Conservation (phyloP, 352 stramenopile species). For the Porosira glacialis region DNA sequence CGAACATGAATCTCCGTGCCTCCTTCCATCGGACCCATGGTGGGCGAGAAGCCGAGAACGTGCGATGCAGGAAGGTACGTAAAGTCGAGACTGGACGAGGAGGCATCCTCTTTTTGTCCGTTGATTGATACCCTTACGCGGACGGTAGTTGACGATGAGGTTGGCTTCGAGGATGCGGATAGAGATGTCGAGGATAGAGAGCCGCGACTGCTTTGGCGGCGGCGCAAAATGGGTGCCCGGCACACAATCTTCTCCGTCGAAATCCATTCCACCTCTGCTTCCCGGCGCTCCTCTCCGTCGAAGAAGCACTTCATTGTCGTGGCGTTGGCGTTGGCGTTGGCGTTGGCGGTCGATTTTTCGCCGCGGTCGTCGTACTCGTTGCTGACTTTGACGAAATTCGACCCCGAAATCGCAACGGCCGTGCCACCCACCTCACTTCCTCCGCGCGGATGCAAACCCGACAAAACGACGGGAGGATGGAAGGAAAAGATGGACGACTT, state of each 20-base stretch:
- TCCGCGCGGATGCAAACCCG: slow-evolving; percentile 14
- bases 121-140: slow-evolving; percentile 18
- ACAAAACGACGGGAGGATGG: slow-evolving; percentile 16
- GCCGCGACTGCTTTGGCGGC: too few species aligned
- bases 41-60: slow-evolving; percentile 28
- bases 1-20: slow-evolving; percentile 34
- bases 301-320: slow-evolving; percentile 27
- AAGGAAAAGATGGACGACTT: slow-evolving; percentile 10
- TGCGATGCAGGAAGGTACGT: slow-evolving; percentile 21
- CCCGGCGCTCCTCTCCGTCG: slow-evolving; percentile 6
- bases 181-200: too few species aligned
- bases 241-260: slow-evolving; percentile 26
- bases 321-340: too few species aligned
- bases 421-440: slow-evolving; percentile 28
- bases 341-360: too few species aligned
- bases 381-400: slow-evolving; percentile 11
- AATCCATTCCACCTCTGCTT: slow-evolving; percentile 14
- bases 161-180: too few species aligned
- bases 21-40: slow-evolving; percentile 9
- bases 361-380: too few species aligned
- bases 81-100: slow-evolving; percentile 2
- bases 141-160: too few species aligned
- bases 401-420: slow-evolving; percentile 19
- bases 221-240: slow-evolving; percentile 13
- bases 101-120: neutral